Conservation (phyloP, 352 stramenopile genomes). For the Halophytophthora batemanensis region DNA sequence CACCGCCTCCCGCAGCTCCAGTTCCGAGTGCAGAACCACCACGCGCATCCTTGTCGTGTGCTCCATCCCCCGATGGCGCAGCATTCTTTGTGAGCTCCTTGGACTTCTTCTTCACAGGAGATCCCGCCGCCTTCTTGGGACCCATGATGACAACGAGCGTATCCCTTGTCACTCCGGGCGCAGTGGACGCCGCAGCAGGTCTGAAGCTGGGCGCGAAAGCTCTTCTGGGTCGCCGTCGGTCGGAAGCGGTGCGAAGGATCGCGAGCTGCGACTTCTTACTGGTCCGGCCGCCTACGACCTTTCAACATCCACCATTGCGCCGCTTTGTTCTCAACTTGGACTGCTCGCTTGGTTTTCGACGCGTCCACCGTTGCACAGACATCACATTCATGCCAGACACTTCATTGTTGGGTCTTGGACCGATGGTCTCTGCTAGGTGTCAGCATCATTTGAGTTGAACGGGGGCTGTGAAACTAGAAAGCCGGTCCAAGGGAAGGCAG, state of each 20-base stretch:
- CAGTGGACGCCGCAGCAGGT: not conserved
- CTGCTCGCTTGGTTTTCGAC: no score
- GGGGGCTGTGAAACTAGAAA: conserved; percentile 12
- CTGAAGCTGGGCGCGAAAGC: not conserved
- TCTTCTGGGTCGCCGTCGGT: not conserved
- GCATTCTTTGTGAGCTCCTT: conserved; percentile 41
- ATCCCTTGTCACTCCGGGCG: not conserved
- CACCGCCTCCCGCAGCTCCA: conserved; percentile 12
- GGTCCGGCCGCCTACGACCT: conserved; percentile 2
- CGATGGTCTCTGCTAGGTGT: conserved; percentile 6
- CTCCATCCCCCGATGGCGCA: conserved; percentile 20
- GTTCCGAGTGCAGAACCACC: conserved; percentile 5
- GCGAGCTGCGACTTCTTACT: conserved; percentile 12
- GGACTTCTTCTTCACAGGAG: conserved; percentile 59
- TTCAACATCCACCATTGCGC: conserved; percentile 7
- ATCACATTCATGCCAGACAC: not conserved
- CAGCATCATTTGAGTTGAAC: not conserved
- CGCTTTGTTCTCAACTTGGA: not conserved
- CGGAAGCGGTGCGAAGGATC: not conserved
- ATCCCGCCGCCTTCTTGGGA: conserved; percentile 42
- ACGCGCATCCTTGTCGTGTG: conserved; percentile 37
- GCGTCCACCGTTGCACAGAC: no score
- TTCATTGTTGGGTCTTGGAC: not conserved
- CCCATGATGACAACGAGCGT: conserved; percentile 34
- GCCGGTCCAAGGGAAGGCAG: conserved; percentile 41